Conservation (phyloP, 805 yeast species). For the Metschnikowia orientalis region DNA sequence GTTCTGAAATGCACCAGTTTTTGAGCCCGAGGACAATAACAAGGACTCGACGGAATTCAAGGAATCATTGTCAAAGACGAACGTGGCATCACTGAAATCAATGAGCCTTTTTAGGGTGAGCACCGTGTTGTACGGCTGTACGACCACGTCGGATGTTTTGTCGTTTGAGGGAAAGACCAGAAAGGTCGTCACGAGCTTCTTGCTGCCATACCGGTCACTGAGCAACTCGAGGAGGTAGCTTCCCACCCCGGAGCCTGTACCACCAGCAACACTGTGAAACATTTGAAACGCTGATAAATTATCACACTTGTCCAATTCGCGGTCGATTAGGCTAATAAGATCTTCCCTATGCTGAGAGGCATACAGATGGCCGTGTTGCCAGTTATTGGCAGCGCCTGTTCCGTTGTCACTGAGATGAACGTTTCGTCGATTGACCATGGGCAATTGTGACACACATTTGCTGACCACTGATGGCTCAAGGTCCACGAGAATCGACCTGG, state of each 20-base stretch:
- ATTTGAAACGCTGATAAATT: slow-evolving; percentile 86
- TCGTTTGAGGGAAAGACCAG: slow-evolving; percentile 83
- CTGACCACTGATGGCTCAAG: slow-evolving; percentile 85
- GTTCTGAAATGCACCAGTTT: slow-evolving; percentile 55
- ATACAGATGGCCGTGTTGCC: slow-evolving; percentile 85
- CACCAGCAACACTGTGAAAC: slow-evolving; percentile 95
- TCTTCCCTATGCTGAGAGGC: slow-evolving; percentile 68
- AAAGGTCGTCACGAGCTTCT: slow-evolving; percentile 78
- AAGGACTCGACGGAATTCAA: slow-evolving; percentile 64
- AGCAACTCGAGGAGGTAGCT: slow-evolving; percentile 72
- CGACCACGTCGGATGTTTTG: slow-evolving; percentile 87
- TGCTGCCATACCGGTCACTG: slow-evolving; percentile 71
- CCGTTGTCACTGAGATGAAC: slow-evolving; percentile 76
- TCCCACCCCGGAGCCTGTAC: slow-evolving; percentile 97
- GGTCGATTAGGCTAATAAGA: slow-evolving; percentile 77
- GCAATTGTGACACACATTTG: slow-evolving; percentile 49
- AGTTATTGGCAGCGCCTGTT: slow-evolving; percentile 92
- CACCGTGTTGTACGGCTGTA: slow-evolving; percentile 91
- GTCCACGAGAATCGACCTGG: slow-evolving; percentile 81
- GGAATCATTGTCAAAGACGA: slow-evolving; percentile 91
- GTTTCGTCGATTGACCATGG: slow-evolving; percentile 80
- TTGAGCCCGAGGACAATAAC: slow-evolving; percentile 17
- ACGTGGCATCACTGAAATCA: slow-evolving; percentile 78
- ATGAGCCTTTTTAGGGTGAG: slow-evolving; percentile 77
- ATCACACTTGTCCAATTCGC: slow-evolving; percentile 88